phyloP scores from a whole-genome alignment of 2,329 filamentous ascomycete genomes.

The Cryphonectria radicalis region DNA sequence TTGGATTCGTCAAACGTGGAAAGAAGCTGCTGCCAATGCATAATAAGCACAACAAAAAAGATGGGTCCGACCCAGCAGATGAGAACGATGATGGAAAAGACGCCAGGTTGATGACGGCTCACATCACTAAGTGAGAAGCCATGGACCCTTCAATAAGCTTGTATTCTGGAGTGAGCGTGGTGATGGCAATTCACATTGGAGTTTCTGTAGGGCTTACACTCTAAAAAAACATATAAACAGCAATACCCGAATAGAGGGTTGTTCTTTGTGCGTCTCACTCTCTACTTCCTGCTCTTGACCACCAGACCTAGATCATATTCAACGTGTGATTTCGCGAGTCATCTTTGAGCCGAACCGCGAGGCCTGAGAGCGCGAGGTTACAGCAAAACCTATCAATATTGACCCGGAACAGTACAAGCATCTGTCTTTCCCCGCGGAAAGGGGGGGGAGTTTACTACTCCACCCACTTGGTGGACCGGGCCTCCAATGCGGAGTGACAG shows the following conservation, averaged over 20 bases:
- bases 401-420: neutral
- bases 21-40: slow-evolving; percentile 24
- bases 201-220: neutral
- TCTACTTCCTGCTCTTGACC: neutral
- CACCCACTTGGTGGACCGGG: neutral
- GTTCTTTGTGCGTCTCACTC: neutral
- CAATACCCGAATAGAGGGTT: neutral
- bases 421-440: neutral
- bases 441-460: neutral
- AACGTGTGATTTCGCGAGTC: neutral
- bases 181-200: neutral
- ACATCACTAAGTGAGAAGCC: slow-evolving; percentile 18
- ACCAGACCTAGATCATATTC: neutral
- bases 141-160: neutral
- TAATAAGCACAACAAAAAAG: neutral
- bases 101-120: slow-evolving; percentile 7
- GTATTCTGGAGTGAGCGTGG: slow-evolving; percentile 3
- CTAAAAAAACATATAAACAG: neutral
- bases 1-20: slow-evolving; percentile 19
- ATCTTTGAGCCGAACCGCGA: neutral
- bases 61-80: neutral
- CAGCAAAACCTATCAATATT: neutral
- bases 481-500: neutral
- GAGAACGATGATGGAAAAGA: slow-evolving; percentile 3
- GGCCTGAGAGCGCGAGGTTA: neutral